Base-by-base conservation (phyloP, 163 green algal genomes). In the Scenedesmus sp. region DNA sequence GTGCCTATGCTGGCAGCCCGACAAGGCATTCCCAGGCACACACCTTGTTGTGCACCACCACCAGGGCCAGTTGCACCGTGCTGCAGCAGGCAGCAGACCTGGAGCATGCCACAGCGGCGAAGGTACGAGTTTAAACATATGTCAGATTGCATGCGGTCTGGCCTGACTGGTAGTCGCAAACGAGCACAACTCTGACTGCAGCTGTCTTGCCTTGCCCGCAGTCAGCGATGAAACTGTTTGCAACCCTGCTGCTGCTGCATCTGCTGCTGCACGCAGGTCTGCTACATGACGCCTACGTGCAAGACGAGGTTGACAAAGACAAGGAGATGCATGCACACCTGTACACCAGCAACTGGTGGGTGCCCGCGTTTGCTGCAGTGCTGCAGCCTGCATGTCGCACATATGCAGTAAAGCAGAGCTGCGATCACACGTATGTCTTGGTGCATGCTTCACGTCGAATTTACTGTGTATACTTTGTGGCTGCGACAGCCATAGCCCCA, bases 271-370 rank as follows among this genome's bases (percentile, higher is more conserved):
- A 7, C 59, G 77, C 79, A 92, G 88, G 20, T 2, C 52, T 92
- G 46, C 52, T 92, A 66, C 88, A 88, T 15, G 46, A 92, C 26
- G 81, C 81, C 16, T 89, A 85, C 54, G 83, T 70, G 15, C 46
- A 83, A 64, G 59, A 82, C 9, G 88, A 92, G 62, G 7, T 16
- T 1, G 88, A 92, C 23, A 88, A 57, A 15, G 81, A 85, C 46
- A 46, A 55, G 9, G 81, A 89, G 23, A 88, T 92, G 88, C 60
- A 84, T 6, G 56, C 57, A 3, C 83, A 92, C 79, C 88, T 92
- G 26, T 89, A 92, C 82, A 74, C 52, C 18, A 59, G 2, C 3
- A 92, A 92, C 76, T 92, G 88, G 88, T 92, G 73, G 2, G 88
- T 23, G 15, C 18, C 12, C 9, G 13, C 12, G 70, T 23, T 16